Base-by-base conservation (phyloP, 805 yeast species). In the Nakazawaea siamensis region DNA sequence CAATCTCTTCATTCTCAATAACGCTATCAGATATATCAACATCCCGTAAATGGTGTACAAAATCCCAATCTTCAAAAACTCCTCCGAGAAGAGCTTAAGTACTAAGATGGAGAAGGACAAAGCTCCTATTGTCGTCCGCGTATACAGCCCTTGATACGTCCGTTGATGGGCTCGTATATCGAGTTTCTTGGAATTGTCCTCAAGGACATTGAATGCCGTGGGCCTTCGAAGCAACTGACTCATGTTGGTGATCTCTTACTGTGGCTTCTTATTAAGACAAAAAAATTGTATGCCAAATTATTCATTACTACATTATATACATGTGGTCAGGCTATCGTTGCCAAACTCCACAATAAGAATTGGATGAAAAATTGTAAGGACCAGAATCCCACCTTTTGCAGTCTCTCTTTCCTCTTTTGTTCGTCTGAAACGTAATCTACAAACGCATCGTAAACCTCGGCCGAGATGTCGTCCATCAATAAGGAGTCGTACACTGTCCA, bases 401-500 rank as follows among this genome's bases (percentile, higher is more conserved):
- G 65, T 35, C 97, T 58, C 19, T 76, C 63, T 11, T 75, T 63
- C 31, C 92, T 64, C 24, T 76, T 75, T 45, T 84, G 83, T 45
- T 92, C 97, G 54, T 92, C 94, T 9, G 80, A 80, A 15, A 86
- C 95, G 49, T 88, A 88, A 29, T 78, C 71, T 2, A 80, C 95
- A 58, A 92, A 86, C 13, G 92, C 87, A 45, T 86, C 87, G 56
- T 90, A 90, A 4, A 90, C 92, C 45, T 85, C 94, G 20, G 78
- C 78, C 19, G 92, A 80, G 33, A 92, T 66, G 51, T 90, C 97
- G 51, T 83, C 92, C 95, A 90, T 86, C 40, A 92, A 63, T 34
- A 80, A 64, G 18, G 92, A 80, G 53, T 92, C 98, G 55, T 87
- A 92, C 3, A 86, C 67, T 1, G 98, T 90, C 98, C 98, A 92